Base-by-base conservation (phyloP, 2,329 filamentous ascomycete species). In the Exophiala xenobiotica region DNA sequence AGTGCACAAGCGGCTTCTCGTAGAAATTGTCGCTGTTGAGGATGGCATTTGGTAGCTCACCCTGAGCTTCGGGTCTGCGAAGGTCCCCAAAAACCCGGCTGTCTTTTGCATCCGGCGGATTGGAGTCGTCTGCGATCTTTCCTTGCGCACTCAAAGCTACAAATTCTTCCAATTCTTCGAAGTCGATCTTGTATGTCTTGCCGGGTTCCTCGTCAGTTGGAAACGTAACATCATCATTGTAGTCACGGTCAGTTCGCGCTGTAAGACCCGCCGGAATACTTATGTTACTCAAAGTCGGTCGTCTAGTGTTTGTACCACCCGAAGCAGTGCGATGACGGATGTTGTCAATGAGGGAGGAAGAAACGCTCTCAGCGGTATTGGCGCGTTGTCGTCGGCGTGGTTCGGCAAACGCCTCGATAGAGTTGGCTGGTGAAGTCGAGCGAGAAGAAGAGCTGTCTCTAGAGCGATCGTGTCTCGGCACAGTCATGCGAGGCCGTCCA, bases 371-470 rank as follows among this genome's bases (percentile, higher is more conserved):
- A 56, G 81, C 67, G 3, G 84, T 87, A 43, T 81, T 79, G 41
- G 82, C 78, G 37, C 91, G 87, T 66, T 92, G 88, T 53, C 91
- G 86, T 53, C 90, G 88, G 44, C 90, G 86, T 49, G 89, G 88
- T 64, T 93, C 88, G 14, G 93, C 93, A 70, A 99, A 99, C 3
- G 93, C 93, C 69, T 97, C 95, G 45, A 99, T 90, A 0, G 93
- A 99, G 69, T 96, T 99, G 6, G 93, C 93, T 8, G 92, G 92
- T 4, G 93, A 97, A 2, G 82, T 75, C 1, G 88, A 90, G 49
- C 89, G 80, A 41, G 80, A 82, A 18, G 78, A 78, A 3, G 78
- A 80, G 14, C 75, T 77, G 16, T 69, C 69, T 51, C 75, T 68
- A 29, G 77, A 78, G 43, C 65, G 63, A 44, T 74, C 73, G 52